Conservation (phyloP, 306 rosid species). For the Quercus suber region DNA sequence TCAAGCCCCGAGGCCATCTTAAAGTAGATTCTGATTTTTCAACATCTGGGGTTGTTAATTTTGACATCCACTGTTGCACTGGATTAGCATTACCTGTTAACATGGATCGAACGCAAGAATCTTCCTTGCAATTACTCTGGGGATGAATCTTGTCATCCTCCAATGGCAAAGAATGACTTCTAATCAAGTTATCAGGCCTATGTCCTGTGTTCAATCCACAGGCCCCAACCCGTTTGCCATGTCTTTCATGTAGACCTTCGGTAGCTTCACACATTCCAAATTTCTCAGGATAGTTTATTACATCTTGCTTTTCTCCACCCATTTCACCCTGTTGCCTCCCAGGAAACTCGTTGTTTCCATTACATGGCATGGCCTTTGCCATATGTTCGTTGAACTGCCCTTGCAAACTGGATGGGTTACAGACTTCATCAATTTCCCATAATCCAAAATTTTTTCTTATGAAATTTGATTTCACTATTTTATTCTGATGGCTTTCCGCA, state of each 20-base stretch:
- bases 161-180: conserved; percentile 38
- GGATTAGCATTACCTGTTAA: conserved; percentile 41
- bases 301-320: conserved; percentile 13
- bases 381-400: conserved; percentile 24
- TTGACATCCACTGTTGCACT: conserved; percentile 46
- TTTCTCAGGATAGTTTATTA: conserved; percentile 17
- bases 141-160: conserved; percentile 35
- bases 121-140: conserved; percentile 41
- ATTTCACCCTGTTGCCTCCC: conserved; percentile 30
- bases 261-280: conserved; percentile 18
- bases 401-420: conserved; percentile 7
- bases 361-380: conserved; percentile 25
- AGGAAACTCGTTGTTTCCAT: conserved; percentile 27
- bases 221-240: conserved; percentile 14
- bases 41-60: conserved; percentile 32
- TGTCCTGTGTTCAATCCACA: conserved; percentile 23
- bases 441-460: conserved; percentile 16
- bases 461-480: conserved; percentile 24
- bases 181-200: conserved; percentile 14
- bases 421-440: conserved; percentile 14
- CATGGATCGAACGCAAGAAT: conserved; percentile 28
- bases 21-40: conserved; percentile 33
- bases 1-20: conserved; percentile 57
- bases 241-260: conserved; percentile 28
- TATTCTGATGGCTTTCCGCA: conserved; percentile 17